A percentile compares a stretch with the other conserved stretches of the same genome.
Evolutionary conservation across 768 basidiomycete species (phyloP).

Genomic region (Leccinum variicolor): DNA sequence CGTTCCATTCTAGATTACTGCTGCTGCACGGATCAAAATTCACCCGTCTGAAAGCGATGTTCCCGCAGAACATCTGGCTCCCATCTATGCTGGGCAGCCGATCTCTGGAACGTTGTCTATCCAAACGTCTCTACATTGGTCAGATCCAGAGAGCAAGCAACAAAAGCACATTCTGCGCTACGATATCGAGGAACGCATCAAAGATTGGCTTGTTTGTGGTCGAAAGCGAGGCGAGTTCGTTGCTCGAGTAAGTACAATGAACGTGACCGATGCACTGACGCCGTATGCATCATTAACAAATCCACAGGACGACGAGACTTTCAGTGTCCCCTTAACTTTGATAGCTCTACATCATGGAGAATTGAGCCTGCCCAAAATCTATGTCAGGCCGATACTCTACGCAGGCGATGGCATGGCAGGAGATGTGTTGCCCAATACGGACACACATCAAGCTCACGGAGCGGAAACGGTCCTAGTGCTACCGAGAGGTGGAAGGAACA

Average conservation of each 20-base stretch:
- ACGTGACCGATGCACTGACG: background rate
- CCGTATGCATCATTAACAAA: background rate
- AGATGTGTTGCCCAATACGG: slow-evolving; percentile 57
- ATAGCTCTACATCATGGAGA: slow-evolving; percentile 85
- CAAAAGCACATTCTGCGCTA: slow-evolving; percentile 62
- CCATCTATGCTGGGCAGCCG: slow-evolving; percentile 85
- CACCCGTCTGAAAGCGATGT: slow-evolving; percentile 37
- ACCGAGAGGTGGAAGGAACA: slow-evolving; percentile 78
- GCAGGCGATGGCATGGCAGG: slow-evolving; percentile 55
- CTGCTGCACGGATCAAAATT: slow-evolving; percentile 52
- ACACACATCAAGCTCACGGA: slow-evolving; percentile 83
- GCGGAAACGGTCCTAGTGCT: slow-evolving; percentile 79
- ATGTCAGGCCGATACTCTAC: slow-evolving; percentile 57
- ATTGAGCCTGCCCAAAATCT: slow-evolving; percentile 70
- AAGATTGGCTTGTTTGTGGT: slow-evolving; percentile 89
- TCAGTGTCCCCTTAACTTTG: slow-evolving; percentile 66
- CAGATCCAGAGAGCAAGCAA: slow-evolving; percentile 41
- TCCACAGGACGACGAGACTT: slow-evolving; percentile 56
- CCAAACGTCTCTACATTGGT: slow-evolving; percentile 77
- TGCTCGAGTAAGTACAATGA: slow-evolving; percentile 52
- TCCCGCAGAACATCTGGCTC: slow-evolving; percentile 27
- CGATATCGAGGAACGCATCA: slow-evolving; percentile 76
- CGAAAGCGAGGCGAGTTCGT: slow-evolving; percentile 80
- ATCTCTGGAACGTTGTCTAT: slow-evolving; percentile 67
- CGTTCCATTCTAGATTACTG: slow-evolving; percentile 52